These are phyloP conservation scores for Periconia digitata DNA, from an alignment of 2,329 filamentous ascomycete genomes.

Conservation along the genomic window DNA sequence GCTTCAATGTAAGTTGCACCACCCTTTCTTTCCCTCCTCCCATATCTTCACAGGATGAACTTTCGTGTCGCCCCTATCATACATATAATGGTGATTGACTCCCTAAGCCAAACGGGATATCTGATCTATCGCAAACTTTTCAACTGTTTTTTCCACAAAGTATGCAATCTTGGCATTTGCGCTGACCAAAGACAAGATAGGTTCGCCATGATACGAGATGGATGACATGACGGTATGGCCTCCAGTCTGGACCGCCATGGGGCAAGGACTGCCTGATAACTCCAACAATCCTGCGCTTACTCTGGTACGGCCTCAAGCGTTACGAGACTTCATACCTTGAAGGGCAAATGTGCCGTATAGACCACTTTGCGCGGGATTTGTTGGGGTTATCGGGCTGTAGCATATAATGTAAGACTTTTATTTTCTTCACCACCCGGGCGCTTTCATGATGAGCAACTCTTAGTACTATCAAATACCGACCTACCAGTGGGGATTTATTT, in stretches of 20 bases:
- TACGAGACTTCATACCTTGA: background rate
- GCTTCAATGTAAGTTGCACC: constrained; percentile 31
- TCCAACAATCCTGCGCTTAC: constrained; percentile 4
- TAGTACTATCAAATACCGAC: constrained; percentile 46
- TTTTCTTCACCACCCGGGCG: background rate
- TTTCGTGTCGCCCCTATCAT: constrained; percentile 45
- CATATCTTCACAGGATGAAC: constrained; percentile 33
- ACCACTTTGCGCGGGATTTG: constrained; percentile 6
- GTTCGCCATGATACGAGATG: background rate
- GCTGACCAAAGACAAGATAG: constrained; percentile 22
- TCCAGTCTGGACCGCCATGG: too few relatives aligned
- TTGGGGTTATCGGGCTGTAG: constrained; percentile 15
- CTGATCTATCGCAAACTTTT: constrained; percentile 23
- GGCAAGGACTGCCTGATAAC: too few relatives aligned
- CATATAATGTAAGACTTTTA: background rate
- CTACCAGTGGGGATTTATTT: constrained; percentile 38
- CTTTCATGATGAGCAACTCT: constrained; percentile 40
- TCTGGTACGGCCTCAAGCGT: background rate
- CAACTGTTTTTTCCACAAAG: constrained; percentile 8
- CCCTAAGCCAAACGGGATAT: constrained; percentile 45
- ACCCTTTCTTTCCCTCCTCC: constrained; percentile 5
- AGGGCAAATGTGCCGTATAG: background rate
- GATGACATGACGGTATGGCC: background rate
- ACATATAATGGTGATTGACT: constrained; percentile 44
- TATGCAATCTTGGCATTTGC: constrained; percentile 9